A percentile compares a stretch with the other conserved stretches of the same genome.
phyloP scores from a whole-genome alignment of 106 monocot genomes.

The Agapanthus africanus region DNA sequence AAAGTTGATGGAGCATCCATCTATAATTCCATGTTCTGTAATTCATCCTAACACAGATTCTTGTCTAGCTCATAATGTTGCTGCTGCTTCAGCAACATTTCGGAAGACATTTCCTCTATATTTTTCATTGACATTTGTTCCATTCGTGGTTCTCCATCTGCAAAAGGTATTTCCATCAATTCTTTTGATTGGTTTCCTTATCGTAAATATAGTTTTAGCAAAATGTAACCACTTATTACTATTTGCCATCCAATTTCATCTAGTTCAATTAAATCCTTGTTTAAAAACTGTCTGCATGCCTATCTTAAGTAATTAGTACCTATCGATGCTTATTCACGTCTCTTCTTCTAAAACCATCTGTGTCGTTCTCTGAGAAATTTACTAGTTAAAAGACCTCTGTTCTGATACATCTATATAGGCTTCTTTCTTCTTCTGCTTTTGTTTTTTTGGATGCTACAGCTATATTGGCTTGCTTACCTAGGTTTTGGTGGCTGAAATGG shows the following conservation, averaged over 20 bases:
- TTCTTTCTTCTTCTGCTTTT: too few species aligned
- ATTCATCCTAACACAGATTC: slow-evolving; percentile 82
- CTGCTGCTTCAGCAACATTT: slow-evolving; percentile 71
- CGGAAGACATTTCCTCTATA: slow-evolving; percentile 96
- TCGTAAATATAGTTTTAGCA: background rate
- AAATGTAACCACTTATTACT: background rate
- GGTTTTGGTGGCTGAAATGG: background rate
- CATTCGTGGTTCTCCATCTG: slow-evolving; percentile 90
- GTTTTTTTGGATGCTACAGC: too few species aligned
- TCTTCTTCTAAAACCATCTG: slow-evolving; percentile 2
- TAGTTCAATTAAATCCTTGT: background rate
- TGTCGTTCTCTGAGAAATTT: background rate
- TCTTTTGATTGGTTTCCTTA: slow-evolving; percentile 1
- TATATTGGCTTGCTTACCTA: background rate
- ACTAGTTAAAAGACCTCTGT: background rate
- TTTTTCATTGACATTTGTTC: slow-evolving; percentile 96
- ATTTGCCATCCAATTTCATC: background rate
- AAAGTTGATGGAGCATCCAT: slow-evolving; percentile 46
- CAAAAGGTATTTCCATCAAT: slow-evolving; percentile 66
- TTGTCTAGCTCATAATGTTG: slow-evolving; percentile 60
- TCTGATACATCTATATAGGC: too few species aligned
- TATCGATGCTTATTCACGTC: background rate
- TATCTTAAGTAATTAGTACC: background rate
- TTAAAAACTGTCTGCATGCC: background rate
- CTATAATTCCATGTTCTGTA: slow-evolving; percentile 89